phyloP scores from a whole-genome alignment of 805 yeast species.

The Clavispora phyllophila region DNA sequence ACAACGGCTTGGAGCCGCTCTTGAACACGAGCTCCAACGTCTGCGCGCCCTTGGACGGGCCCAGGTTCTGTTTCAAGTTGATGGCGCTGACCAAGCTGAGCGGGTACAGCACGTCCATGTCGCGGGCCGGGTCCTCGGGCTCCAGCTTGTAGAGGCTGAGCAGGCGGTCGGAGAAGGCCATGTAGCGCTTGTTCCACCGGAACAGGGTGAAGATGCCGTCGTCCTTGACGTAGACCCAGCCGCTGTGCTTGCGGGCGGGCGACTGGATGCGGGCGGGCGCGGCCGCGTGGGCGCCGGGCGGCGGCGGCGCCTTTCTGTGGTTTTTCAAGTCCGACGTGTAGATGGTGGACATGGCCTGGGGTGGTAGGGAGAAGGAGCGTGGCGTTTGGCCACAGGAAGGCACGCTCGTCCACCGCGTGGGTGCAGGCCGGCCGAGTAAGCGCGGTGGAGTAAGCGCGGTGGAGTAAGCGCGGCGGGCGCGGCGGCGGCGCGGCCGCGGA shows the following conservation, averaged over 20 bases:
- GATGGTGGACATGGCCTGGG: constrained; percentile 29
- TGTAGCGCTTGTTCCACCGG: constrained; percentile 86
- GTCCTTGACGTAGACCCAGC: constrained; percentile 91
- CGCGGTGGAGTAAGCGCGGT: too few relatives aligned
- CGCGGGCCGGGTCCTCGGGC: constrained; percentile 35
- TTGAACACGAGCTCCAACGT: constrained; percentile 75
- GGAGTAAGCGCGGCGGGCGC: too few relatives aligned
- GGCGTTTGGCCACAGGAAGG: not conserved
- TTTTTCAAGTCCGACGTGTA: constrained; percentile 37
- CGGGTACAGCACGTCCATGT: constrained; percentile 41
- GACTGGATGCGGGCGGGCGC: constrained; percentile 4
- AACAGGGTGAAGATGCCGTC: constrained; percentile 80
- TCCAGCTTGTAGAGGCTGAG: constrained; percentile 74
- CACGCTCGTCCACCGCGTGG: not conserved
- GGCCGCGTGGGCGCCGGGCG: constrained; percentile 20
- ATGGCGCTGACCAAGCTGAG: constrained; percentile 33
- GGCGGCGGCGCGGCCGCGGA: too few relatives aligned
- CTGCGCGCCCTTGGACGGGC: constrained; percentile 38
- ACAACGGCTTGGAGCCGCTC: constrained; percentile 52
- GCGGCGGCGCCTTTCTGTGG: constrained; percentile 43
- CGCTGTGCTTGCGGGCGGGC: constrained; percentile 38
- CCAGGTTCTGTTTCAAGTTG: constrained; percentile 56
- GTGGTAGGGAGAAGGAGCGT: constrained; percentile 1
- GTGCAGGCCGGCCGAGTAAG: not conserved
- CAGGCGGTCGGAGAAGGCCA: constrained; percentile 71